Conservation (phyloP, 129 eudicot species). For the Heracleum sosnowskyi region DNA sequence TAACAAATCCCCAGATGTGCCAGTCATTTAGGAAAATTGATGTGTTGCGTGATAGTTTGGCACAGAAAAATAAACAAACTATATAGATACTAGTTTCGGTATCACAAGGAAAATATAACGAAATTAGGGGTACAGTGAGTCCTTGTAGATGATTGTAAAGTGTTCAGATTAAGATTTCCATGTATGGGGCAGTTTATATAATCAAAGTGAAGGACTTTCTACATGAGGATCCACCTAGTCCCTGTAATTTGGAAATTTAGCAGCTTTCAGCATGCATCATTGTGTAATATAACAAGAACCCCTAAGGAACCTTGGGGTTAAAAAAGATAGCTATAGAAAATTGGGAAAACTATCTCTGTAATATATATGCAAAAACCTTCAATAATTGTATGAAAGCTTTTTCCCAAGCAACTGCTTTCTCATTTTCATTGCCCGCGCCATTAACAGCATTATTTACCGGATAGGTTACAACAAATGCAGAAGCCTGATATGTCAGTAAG, state of each 20-base stretch:
- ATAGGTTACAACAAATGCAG: constrained; percentile 59
- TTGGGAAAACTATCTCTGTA: not conserved
- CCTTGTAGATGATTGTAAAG: not conserved
- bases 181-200: not conserved
- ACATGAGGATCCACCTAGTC: not conserved
- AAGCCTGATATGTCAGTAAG: constrained; percentile 34
- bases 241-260: not conserved
- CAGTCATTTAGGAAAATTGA: not conserved
- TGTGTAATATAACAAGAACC: not conserved
- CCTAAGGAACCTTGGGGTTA: not conserved
- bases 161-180: no score
- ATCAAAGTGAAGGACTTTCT: not conserved
- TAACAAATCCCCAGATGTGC: not conserved
- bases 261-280: not conserved
- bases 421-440: constrained; percentile 35
- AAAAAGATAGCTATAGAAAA: not conserved
- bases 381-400: constrained; percentile 58
- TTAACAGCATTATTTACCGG: constrained; percentile 62
- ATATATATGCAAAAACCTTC: constrained; percentile 25
- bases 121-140: not conserved
- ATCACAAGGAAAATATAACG: not conserved
- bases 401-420: constrained; percentile 70
- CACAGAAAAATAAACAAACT: not conserved
- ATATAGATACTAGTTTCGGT: not conserved
- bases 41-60: not conserved